These are phyloP conservation scores for Phytophthora brassicae DNA, from an alignment of 352 stramenopile genomes.

Conservation along the genomic window DNA sequence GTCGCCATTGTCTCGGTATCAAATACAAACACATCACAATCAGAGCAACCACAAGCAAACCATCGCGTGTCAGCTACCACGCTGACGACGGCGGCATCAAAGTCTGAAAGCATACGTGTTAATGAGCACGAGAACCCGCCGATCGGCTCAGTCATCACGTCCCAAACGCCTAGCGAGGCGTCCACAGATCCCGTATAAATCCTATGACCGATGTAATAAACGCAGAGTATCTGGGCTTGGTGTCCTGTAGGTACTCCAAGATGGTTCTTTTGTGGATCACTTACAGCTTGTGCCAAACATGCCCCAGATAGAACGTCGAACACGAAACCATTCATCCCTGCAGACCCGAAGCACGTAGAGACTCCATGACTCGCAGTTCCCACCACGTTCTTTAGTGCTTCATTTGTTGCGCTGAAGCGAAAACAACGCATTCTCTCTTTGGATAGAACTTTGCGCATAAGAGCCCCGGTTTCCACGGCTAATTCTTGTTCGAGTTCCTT, in stretches of 20 bases:
- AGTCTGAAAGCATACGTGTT: conserved; percentile 55
- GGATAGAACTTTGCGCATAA: conserved; percentile 72
- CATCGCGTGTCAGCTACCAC: conserved; percentile 55
- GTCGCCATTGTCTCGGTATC: conserved; percentile 42
- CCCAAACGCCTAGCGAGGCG: conserved; percentile 64
- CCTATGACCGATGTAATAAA: conserved; percentile 57
- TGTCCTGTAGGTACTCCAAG: conserved; percentile 64
- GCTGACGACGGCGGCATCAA: conserved; percentile 75
- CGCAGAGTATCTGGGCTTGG: conserved; percentile 63
- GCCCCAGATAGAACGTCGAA: conserved; percentile 71
- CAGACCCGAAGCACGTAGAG: conserved; percentile 55
- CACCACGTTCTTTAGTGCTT: conserved; percentile 71
- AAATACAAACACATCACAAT: conserved; percentile 77
- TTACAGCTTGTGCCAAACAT: conserved; percentile 65
- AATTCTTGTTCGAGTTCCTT: conserved; percentile 68
- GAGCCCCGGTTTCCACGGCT: conserved; percentile 57
- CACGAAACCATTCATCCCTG: conserved; percentile 46
- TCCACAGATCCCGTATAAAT: conserved; percentile 79
- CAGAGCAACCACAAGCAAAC: conserved; percentile 60
- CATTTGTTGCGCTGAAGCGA: conserved; percentile 70
- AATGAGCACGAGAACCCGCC: conserved; percentile 54
- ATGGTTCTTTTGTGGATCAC: conserved; percentile 62
- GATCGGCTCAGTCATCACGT: conserved; percentile 54
- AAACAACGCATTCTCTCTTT: conserved; percentile 76
- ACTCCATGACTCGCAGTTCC: conserved; percentile 70